Percentiles rank a stretch among this genome's conserved stretches.
Evolutionary conservation across 2,329 filamentous ascomycete species (phyloP).

Genomic region (Polychaeton citri): DNA sequence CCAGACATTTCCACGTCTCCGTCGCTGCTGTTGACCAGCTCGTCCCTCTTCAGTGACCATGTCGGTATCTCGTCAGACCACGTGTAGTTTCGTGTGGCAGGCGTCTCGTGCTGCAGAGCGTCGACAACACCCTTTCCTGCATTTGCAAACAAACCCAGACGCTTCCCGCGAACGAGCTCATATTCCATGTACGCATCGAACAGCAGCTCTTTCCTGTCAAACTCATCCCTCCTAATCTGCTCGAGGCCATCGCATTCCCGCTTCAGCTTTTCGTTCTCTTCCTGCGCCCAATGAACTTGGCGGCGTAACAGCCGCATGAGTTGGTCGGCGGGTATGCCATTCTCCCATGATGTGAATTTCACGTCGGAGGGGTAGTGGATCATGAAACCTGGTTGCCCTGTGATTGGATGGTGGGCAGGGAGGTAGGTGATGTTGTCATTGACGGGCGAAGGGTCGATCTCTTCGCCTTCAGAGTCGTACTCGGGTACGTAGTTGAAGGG

Average conservation of each 20-base stretch:
- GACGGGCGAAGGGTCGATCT: constrained; percentile 20
- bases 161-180: constrained; percentile 40
- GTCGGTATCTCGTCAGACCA: constrained; percentile 8
- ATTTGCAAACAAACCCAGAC: constrained; percentile 21
- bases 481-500: not conserved
- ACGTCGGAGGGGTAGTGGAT: constrained; percentile 42
- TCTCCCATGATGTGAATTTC: constrained; percentile 53
- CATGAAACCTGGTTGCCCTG: constrained; percentile 33
- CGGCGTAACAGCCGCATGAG: constrained; percentile 50
- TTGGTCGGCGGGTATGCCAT: constrained; percentile 50
- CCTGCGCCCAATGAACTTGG: constrained; percentile 60
- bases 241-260: constrained; percentile 55
- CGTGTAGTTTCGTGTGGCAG: constrained; percentile 18
- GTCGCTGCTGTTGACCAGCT: not conserved
- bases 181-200: constrained; percentile 63
- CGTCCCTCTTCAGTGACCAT: not conserved
- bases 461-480: constrained; percentile 11
- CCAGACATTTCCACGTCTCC: not conserved
- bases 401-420: constrained; percentile 46
- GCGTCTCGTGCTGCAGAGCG: constrained; percentile 24
- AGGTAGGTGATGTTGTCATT: constrained; percentile 48
- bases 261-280: constrained; percentile 50
- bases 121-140: constrained; percentile 19
- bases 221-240: constrained; percentile 54
- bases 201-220: constrained; percentile 66